Base-by-base conservation (phyloP, 768 basidiomycete species). In the Crepidotus variabilis region DNA sequence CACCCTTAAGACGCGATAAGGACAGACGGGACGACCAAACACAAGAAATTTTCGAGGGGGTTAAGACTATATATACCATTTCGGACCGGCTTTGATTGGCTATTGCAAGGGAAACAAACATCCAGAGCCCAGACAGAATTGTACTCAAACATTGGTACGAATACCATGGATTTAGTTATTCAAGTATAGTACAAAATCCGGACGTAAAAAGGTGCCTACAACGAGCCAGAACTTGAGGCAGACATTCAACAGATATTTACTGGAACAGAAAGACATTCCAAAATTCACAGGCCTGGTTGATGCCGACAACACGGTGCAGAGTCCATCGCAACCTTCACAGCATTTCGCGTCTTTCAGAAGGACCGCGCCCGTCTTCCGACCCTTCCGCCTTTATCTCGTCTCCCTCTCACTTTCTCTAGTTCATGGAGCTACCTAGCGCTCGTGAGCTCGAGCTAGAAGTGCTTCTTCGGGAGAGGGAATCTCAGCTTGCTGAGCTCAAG, bases 361-460 rank as follows among this genome's bases (percentile, higher is more conserved):
- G 24, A 20, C 35, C 36, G 48, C 55, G 55, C 49, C 35, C 45
- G 18, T 43, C 16, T 35, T 39, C 13, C 16, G 20, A 32, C n/a
- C 8, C 5, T 45, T 51, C 36, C 49, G 49, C 33, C 51, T 18
- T 16, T 23, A 33, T 51, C 21, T 20, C 28, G n/a, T 43, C 54
- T 49, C 47, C 43, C 56, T 54, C 52, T 49, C 54, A 52, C 61
- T n/a, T 36, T 28, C 28, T 28, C 51, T 49, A 50, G 13, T 23
- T 51, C 67, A 90, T 90, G 88, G 82, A 84, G 58, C 72, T 90
- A 33, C 92, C 91, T 20, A 80, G 86, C 47, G 72, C 83, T 52
- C 80, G 91, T 69, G 90, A 93, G 72, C 76, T 91, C 59, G 89
- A 92, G 69, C 84, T 94, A 43, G 92, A 94, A 71, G 79, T 83